Evolutionary conservation across 352 stramenopile species (phyloP), one percentile per base, ranked within the genome.

Genomic region (Elongisporangium undulatum): DNA sequence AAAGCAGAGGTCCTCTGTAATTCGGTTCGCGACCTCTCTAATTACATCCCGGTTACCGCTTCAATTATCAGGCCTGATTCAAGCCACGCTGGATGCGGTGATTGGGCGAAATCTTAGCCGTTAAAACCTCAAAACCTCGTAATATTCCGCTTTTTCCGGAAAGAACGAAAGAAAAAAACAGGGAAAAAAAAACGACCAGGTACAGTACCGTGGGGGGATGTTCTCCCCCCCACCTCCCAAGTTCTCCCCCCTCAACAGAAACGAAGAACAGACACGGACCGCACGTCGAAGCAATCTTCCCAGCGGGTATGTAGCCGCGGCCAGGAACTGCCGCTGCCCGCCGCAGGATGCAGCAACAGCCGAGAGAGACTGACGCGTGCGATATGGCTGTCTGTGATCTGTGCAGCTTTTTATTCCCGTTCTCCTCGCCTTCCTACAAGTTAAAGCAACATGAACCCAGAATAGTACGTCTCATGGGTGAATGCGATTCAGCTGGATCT

Each of bases 381-480:
- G 10, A 45, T 39, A 10, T 45, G 34, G 34, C 34, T 45, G n/a
- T n/a, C 34, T 45, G 34, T 45, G 34, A 45, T 45, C 34, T 45
- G 34, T 45, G 34, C 34, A 45, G 34, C 1, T 45, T 45, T 17
- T 45, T 12, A 45, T 45, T 45, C 34, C 6, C 34, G 34, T 17
- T 45, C 34, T 45, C 34, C 34, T 45, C 34, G 34, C 34, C 34
- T 45, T 45, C 34, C 34, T 45, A 45, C 34, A 45, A 45, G 22
- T 53, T n/a, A 51, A 59, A 45, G 22, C 60, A 86, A 64, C 39
- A 97, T 97, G 89, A 97, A 97, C 81, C 85, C 89, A 55, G 89
- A 97, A 96, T 97, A 97, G 89, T 97, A 89, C 60, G 89, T 94
- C 49, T 56, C 15, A 10, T 34, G 16, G 15, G 48, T 13, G 38